Conservation (phyloP, 441 rosid genomes). For the Gossypium armourianum region DNA sequence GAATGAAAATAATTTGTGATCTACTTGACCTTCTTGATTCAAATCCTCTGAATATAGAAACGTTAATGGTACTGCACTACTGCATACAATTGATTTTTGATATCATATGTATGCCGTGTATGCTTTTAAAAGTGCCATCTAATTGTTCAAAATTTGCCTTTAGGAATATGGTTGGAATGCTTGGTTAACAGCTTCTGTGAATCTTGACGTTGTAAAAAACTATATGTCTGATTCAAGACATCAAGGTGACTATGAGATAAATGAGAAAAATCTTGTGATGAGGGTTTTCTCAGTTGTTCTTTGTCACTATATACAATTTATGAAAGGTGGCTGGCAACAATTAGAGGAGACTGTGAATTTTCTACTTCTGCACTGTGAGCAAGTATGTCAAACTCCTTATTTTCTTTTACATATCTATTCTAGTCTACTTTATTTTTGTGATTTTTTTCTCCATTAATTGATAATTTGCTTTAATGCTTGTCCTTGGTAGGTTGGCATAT, state of each 20-base stretch:
- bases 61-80: constrained; percentile 70
- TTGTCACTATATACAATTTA: constrained; percentile 64
- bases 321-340: constrained; percentile 98
- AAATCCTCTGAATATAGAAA: constrained; percentile 79
- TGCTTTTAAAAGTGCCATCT: constrained; percentile 18
- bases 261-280: constrained; percentile 64
- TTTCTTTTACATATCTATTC: neutral
- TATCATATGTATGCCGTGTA: neutral
- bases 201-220: constrained; percentile 60
- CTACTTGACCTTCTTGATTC: constrained; percentile 84
- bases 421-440: neutral
- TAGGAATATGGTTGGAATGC: constrained; percentile 96
- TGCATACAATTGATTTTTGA: constrained; percentile 11
- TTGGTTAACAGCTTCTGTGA: constrained; percentile 62
- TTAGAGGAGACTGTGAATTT: constrained; percentile 88
- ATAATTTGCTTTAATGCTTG: constrained; percentile 21
- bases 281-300: constrained; percentile 72
- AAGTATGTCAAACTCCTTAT: constrained; percentile 39
- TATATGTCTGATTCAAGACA: constrained; percentile 38
- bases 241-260: constrained; percentile 35
- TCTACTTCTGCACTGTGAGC: constrained; percentile 54
- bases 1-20: constrained; percentile 67
- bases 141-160: constrained; percentile 20
- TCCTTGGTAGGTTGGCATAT: constrained; percentile 47
- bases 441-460: constrained; percentile 5